phyloP scores from a whole-genome alignment of 2,329 filamentous ascomycete species.

The Fusarium sp. region DNA sequence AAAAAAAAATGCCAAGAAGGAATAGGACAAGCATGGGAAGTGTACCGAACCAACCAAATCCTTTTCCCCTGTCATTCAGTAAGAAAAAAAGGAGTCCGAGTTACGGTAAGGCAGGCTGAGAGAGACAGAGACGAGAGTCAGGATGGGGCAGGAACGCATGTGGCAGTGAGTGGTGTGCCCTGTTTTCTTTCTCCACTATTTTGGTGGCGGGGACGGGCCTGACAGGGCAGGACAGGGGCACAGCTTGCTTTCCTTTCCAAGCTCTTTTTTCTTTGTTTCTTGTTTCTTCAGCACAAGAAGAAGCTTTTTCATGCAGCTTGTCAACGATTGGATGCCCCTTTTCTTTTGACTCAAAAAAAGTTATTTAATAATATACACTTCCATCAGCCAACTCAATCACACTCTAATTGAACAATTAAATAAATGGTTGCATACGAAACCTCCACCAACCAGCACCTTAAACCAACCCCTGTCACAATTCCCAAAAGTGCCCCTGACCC shows the following conservation, averaged over 20 bases:
- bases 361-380: too few relatives aligned
- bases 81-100: slow-evolving; percentile 23
- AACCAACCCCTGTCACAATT: slow-evolving; percentile 22
- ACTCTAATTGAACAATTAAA: not conserved
- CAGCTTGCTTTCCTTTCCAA: slow-evolving; percentile 15
- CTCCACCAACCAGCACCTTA: slow-evolving; percentile 14
- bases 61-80: slow-evolving; percentile 13
- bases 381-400: too few relatives aligned
- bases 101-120: slow-evolving; percentile 2
- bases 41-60: slow-evolving; percentile 6
- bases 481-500: slow-evolving; percentile 28
- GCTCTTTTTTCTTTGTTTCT: not conserved
- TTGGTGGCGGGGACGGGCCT: slow-evolving; percentile 7
- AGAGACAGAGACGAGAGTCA: slow-evolving; percentile 9
- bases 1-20: slow-evolving; percentile 5
- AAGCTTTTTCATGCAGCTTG: not conserved
- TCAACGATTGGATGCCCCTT: not conserved
- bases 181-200: slow-evolving; percentile 12
- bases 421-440: slow-evolving; percentile 3
- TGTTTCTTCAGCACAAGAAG: not conserved
- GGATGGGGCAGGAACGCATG: slow-evolving; percentile 34
- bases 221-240: slow-evolving; percentile 14
- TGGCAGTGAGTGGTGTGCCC: slow-evolving; percentile 24
- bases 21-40: not conserved
- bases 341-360: too few relatives aligned